Evolutionary conservation across 768 basidiomycete genomes (phyloP).

Genomic region (Postia placenta): DNA sequence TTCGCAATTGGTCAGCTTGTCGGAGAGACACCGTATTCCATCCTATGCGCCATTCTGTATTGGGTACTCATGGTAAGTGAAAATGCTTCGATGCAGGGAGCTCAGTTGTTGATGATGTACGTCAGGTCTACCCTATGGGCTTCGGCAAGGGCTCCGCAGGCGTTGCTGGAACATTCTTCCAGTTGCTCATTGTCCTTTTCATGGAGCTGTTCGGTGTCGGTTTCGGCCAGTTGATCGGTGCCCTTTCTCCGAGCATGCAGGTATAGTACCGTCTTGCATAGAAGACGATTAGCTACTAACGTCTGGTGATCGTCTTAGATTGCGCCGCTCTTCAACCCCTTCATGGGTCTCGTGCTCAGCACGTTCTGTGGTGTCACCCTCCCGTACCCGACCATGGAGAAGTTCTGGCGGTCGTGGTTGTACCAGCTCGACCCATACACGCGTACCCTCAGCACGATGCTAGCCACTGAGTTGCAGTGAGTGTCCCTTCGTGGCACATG

Average conservation of each 20-base stretch:
- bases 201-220: constrained; percentile 70
- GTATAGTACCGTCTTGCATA: constrained; percentile 19
- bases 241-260: constrained; percentile 71
- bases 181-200: constrained; percentile 63
- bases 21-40: constrained; percentile 74
- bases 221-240: constrained; percentile 67
- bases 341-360: constrained; percentile 55
- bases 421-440: constrained; percentile 72
- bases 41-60: constrained; percentile 66
- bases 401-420: constrained; percentile 75
- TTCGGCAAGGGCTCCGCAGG: constrained; percentile 61
- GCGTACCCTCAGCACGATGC: constrained; percentile 61
- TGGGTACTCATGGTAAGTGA: constrained; percentile 62
- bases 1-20: constrained; percentile 80
- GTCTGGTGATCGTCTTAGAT: constrained; percentile 29
- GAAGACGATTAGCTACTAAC: background rate
- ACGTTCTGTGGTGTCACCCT: constrained; percentile 82
- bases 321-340: constrained; percentile 77
- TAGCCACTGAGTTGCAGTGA: constrained; percentile 72
- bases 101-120: background rate
- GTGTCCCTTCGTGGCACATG: constrained; percentile 3
- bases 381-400: constrained; percentile 54
- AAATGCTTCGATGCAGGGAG: constrained; percentile 3
- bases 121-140: constrained; percentile 54
- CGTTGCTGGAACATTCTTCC: constrained; percentile 61